A percentile compares a stretch with the other conserved stretches of the same genome.
Evolutionary conservation across 164 flowering plant species (phyloP).

Genomic region (Dillenia suffruticosa): DNA sequence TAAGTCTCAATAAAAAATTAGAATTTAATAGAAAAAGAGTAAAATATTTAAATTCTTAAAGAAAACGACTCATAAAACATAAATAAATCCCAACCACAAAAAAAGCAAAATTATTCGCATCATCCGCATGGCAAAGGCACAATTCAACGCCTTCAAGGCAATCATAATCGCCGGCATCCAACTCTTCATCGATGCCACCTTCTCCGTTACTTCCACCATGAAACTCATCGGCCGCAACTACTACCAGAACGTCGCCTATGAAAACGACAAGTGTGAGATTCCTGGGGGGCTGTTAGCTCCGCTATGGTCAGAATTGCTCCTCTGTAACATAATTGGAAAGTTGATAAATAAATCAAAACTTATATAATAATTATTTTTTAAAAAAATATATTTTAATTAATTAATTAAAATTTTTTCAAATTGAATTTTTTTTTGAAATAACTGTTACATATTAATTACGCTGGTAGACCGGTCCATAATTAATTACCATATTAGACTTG

Average conservation of each 20-base stretch:
- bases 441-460: too few species aligned
- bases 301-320: constrained; percentile 25
- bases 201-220: constrained; percentile 50
- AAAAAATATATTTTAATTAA: too few species aligned
- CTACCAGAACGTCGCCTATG: constrained; percentile 11
- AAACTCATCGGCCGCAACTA: constrained; percentile 40
- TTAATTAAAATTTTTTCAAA: too few species aligned
- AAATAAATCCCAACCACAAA: too few species aligned
- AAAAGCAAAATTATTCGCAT: constrained; percentile 31
- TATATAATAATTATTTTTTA: too few species aligned
- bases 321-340: constrained; percentile 43
- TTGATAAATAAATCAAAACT: constrained; percentile 6
- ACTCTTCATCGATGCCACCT: constrained; percentile 60
- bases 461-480: too few species aligned
- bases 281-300: constrained; percentile 21
- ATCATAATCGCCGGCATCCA: constrained; percentile 73
- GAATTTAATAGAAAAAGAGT: too few species aligned
- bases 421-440: too few species aligned
- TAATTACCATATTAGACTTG: too few species aligned
- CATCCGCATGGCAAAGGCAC: constrained; percentile 50
- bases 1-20: too few species aligned
- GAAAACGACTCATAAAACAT: too few species aligned
- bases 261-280: background rate
- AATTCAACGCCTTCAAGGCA: constrained; percentile 62
- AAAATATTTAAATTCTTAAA: too few species aligned